A percentile compares a stretch with the other conserved stretches of the same genome.
Conservation (phyloP, 2,329 filamentous ascomycete genomes). For the Claviceps spartinae region DNA sequence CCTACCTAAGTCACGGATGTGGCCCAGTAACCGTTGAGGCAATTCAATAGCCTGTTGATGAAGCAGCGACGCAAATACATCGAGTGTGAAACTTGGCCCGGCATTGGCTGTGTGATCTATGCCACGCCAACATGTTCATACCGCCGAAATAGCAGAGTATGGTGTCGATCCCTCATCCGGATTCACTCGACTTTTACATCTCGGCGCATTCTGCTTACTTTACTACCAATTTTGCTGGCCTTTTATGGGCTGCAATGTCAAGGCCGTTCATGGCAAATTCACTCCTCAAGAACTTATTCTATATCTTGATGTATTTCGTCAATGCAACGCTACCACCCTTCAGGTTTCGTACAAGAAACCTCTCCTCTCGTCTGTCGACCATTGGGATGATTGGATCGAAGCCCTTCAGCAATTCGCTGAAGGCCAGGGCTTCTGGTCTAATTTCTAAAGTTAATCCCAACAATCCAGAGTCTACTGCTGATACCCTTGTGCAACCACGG, state of each 20-base stretch:
- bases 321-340: too few species aligned
- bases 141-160: slow-evolving; percentile 30
- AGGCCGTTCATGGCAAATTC: neutral
- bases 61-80: slow-evolving; percentile 43
- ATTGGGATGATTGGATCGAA: too few species aligned
- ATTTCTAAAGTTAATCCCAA: too few species aligned
- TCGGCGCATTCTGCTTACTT: slow-evolving; percentile 34
- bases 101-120: slow-evolving; percentile 41
- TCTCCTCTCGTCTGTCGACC: too few species aligned
- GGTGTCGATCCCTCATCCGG: slow-evolving; percentile 30
- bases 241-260: neutral
- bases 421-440: too few species aligned
- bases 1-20: neutral
- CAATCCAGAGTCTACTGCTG: too few species aligned
- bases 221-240: slow-evolving; percentile 20
- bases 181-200: slow-evolving; percentile 30
- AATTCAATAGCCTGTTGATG: slow-evolving; percentile 36
- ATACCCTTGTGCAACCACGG: too few species aligned
- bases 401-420: too few species aligned
- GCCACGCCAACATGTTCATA: slow-evolving; percentile 35
- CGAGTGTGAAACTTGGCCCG: slow-evolving; percentile 45
- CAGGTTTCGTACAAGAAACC: too few species aligned
- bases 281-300: too few species aligned
- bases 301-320: too few species aligned
- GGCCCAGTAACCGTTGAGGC: neutral